Percentiles rank a stretch among this genome's conserved stretches.
Evolutionary conservation across 768 basidiomycete species (phyloP).

Genomic region (Pleurotus ostreatus): DNA sequence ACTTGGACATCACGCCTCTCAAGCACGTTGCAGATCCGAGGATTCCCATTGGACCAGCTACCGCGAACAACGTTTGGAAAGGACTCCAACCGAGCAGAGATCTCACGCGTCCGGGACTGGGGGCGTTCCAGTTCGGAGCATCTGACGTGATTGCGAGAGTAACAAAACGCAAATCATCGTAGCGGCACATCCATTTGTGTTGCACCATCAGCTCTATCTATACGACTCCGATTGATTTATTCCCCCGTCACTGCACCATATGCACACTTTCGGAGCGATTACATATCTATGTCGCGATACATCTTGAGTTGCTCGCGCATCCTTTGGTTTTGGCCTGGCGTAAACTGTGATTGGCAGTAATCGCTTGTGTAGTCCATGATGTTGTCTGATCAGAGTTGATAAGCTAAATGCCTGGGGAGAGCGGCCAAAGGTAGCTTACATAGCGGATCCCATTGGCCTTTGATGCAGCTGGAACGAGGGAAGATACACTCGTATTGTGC

Average conservation of each 20-base stretch:
- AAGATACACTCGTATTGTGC: conserved; percentile 1
- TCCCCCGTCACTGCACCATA: no score
- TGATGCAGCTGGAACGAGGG: not conserved
- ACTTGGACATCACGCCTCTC: conserved; percentile 6
- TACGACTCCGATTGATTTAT: no score
- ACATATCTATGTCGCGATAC: not conserved
- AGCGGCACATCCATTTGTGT: no score
- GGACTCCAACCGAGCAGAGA: conserved; percentile 4
- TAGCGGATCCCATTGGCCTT: not conserved
- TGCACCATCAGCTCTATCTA: no score
- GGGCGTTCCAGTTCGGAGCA: conserved; percentile 5
- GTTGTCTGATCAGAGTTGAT: not conserved
- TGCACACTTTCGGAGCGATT: not conserved
- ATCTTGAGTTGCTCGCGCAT: conserved; percentile 4
- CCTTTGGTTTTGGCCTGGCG: not conserved
- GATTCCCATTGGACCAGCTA: not conserved
- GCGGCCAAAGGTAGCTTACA: not conserved
- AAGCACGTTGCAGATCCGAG: not conserved
- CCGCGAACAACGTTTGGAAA: not conserved
- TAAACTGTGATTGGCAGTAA: not conserved
- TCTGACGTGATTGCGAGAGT: not conserved
- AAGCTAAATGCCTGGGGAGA: not conserved
- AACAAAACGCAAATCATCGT: not conserved
- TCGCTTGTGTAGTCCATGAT: conserved; percentile 5
- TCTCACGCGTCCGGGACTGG: not conserved